A percentile compares a stretch with the other conserved stretches of the same genome.
Conservation (phyloP, 768 basidiomycete species). For the Lactarius sp. region DNA sequence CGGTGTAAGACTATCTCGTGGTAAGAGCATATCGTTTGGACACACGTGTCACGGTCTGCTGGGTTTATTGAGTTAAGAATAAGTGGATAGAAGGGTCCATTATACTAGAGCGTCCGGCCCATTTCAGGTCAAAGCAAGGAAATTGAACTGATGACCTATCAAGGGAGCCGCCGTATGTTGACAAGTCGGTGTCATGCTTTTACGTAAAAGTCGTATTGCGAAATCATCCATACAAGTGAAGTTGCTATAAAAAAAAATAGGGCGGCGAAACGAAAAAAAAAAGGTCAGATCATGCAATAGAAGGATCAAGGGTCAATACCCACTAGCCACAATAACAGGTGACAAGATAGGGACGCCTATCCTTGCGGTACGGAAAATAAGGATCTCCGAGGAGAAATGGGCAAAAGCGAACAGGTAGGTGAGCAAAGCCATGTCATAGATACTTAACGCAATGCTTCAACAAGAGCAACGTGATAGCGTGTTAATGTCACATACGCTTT, state of each 20-base stretch:
- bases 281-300: constrained; percentile 1
- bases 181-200: constrained; percentile 23
- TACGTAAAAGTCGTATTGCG: constrained; percentile 79
- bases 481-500: constrained; percentile 55
- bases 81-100: neutral
- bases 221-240: constrained; percentile 81
- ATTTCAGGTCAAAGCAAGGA: neutral
- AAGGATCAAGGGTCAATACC: constrained; percentile 32
- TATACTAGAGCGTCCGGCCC: neutral
- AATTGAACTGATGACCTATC: neutral
- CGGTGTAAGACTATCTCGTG: neutral
- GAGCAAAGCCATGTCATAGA: constrained; percentile 85
- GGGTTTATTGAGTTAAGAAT: neutral
- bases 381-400: constrained; percentile 83
- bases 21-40: neutral
- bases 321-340: constrained; percentile 84
- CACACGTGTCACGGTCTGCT: neutral
- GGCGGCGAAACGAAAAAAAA: constrained; percentile 8
- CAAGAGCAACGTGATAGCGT: neutral
- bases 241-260: constrained; percentile 39
- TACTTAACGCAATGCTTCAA: constrained; percentile 40
- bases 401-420: constrained; percentile 87
- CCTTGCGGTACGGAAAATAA: constrained; percentile 75
- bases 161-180: neutral
- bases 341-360: constrained; percentile 55